These are phyloP conservation scores for Melastoma malabathricum DNA, from an alignment of 345 rosid species.

Conservation along the genomic window DNA sequence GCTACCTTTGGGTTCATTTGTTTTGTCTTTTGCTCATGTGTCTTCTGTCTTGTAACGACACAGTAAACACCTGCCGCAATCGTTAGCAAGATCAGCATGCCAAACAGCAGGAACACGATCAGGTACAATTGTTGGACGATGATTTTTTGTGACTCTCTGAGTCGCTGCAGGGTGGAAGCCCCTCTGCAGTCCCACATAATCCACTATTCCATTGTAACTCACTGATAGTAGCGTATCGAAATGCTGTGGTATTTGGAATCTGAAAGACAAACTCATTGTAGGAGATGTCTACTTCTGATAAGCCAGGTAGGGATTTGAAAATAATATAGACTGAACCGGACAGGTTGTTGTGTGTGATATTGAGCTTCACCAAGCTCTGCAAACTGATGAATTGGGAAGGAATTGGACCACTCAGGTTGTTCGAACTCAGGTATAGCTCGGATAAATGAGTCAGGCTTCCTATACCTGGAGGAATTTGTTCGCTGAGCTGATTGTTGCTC, in stretches of 20 bases:
- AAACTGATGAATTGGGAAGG: slow-evolving; percentile 7
- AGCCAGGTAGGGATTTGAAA: slow-evolving; percentile 3
- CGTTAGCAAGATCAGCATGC: slow-evolving; percentile 4
- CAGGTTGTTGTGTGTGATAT: slow-evolving; percentile 19
- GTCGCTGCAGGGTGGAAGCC: slow-evolving; percentile 9
- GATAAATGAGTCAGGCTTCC: slow-evolving; percentile 5
- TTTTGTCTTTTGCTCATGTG: not conserved
- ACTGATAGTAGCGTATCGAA: slow-evolving; percentile 7
- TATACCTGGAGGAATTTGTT: slow-evolving; percentile 14
- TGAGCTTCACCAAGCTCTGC: slow-evolving; percentile 9
- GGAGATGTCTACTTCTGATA: slow-evolving; percentile 14
- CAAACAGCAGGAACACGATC: slow-evolving; percentile 7
- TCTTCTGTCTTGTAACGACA: not conserved
- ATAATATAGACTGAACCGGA: slow-evolving; percentile 11
- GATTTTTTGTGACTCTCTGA: not conserved
- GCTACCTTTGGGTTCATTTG: not conserved
- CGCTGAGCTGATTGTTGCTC: slow-evolving; percentile 16
- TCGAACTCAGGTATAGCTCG: slow-evolving; percentile 5
- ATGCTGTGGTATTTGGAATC: slow-evolving; percentile 16
- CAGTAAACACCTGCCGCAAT: not conserved
- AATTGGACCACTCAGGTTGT: slow-evolving; percentile 17
- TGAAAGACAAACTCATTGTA: slow-evolving; percentile 20
- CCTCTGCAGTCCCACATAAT: slow-evolving; percentile 15
- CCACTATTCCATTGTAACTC: slow-evolving; percentile 8
- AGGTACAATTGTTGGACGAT: not conserved